Conservation (phyloP, 306 rosid genomes). For the Urtica urens region DNA sequence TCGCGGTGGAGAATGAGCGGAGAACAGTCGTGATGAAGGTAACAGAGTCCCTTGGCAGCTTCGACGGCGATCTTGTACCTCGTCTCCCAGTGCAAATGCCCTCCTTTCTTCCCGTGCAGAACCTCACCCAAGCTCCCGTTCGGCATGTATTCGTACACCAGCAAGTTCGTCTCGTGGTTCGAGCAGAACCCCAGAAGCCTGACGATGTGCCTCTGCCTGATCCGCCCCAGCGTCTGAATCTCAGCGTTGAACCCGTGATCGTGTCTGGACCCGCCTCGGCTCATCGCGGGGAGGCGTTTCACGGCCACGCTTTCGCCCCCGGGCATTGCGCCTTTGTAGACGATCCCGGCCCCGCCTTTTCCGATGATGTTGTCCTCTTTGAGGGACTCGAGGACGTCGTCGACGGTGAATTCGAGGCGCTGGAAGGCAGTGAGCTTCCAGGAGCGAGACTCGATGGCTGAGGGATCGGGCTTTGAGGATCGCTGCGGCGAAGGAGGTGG, state of each 20-base stretch:
- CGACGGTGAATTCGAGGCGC: constrained; percentile 79
- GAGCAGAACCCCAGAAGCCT: constrained; percentile 85
- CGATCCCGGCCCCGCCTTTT: constrained; percentile 99
- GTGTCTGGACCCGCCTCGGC: constrained; percentile 47
- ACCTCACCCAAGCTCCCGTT: constrained; percentile 96
- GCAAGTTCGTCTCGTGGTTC: constrained; percentile 85
- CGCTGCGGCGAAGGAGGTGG: constrained; percentile 34
- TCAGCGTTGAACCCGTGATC: constrained; percentile 98
- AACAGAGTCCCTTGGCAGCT: constrained; percentile 96
- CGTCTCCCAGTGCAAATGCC: constrained; percentile 83
- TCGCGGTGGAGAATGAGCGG: constrained; percentile 88
- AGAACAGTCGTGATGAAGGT: constrained; percentile 92
- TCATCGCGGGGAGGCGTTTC: constrained; percentile 68
- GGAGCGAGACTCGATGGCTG: constrained; percentile 73
- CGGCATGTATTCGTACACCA: constrained; percentile 95
- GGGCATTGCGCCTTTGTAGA: constrained; percentile 76
- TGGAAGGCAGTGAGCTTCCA: constrained; percentile 92
- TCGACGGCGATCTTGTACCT: constrained; percentile 86
- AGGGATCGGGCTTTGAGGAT: constrained; percentile 76
- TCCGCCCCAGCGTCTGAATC: constrained; percentile 88
- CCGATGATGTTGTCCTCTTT: constrained; percentile 94
- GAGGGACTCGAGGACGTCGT: constrained; percentile 75
- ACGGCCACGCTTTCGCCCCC: constrained; percentile 76
- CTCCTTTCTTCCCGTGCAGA: constrained; percentile 96
- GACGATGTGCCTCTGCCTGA: constrained; percentile 89